Evolutionary conservation across 768 basidiomycete species (phyloP), one percentile per base, ranked within the genome.

Genomic region (Lactarius hatsudake): DNA sequence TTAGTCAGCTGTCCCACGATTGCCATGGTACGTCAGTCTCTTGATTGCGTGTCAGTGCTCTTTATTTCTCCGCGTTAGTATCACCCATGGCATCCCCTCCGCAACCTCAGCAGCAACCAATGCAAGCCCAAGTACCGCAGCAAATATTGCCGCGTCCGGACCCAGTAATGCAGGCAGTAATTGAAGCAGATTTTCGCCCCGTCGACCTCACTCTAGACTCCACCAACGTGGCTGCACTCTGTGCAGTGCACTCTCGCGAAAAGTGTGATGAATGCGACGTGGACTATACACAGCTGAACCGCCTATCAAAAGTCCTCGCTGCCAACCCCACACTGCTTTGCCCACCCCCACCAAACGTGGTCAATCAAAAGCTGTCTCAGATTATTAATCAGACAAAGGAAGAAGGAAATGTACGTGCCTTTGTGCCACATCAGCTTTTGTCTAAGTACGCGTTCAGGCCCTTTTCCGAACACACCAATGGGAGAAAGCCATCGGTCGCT

Each of bases 381-480:
- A 83, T 86, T 26, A 85, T 98, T 64, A 88, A 85, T 17, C 80
- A 82, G 57, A 88, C 89, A 5, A 98, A 98, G 75, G 96, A 98
- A 58, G 93, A 96, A 69, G 97, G 97, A 67, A 99, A 99, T 76
- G 94, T 94, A 74, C 74, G 93, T 81, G 38, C 59, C 36, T 23
- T 5, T 36, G 26, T 59, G 20, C 71, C 42, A 15, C 43, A 30
- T 51, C 28, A 54, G 30, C 20, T 82, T 78, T 75, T 57, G 63
- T 62, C 66, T 62, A 23, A 59, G 18, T 70, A 54, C 28, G 40
- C 17, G 60, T 0, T 0, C 75, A 96, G 95, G 78, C 83, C 51
- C 76, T 90, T 4, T 98, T 92, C 82, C 96, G 96, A 77, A 71
- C 80, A 55, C 83, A 84, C n/a, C 81, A 90, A 58, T 86, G 86